Evolutionary conservation across 306 rosid genomes (phyloP).

Genomic region (Cyamopsis tetragonoloba): DNA sequence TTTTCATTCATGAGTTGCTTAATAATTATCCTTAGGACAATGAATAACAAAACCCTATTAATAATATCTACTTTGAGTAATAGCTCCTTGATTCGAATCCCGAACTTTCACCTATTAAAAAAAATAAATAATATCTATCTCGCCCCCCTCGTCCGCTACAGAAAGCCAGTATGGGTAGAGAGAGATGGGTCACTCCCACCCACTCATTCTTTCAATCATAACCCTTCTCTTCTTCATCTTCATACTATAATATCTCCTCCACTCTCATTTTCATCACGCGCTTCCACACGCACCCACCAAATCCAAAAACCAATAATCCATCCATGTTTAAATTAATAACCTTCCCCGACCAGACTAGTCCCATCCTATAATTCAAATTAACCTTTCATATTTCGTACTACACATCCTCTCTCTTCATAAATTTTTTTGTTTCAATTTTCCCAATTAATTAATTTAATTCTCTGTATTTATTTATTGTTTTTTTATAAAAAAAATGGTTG

Average conservation of each 20-base stretch:
- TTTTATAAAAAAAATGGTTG: too few species aligned
- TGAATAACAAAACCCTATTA: too few species aligned
- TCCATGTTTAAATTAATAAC: constrained; percentile 38
- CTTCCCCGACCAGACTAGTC: constrained; percentile 73
- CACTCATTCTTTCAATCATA: constrained; percentile 96
- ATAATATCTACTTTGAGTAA: too few species aligned
- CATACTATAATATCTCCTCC: constrained; percentile 38
- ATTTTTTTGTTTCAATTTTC: neutral
- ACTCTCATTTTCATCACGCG: constrained; percentile 12
- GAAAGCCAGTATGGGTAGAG: constrained; percentile 53
- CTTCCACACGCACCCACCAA: constrained; percentile 30
- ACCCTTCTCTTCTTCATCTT: constrained; percentile 1
- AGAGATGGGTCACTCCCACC: constrained; percentile 68
- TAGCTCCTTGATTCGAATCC: too few species aligned
- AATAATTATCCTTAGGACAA: too few species aligned
- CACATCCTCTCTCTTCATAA: constrained; percentile 34
- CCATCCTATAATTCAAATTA: too few species aligned
- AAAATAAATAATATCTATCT: too few species aligned
- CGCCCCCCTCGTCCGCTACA: constrained; percentile 96
- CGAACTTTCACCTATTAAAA: constrained; percentile 46
- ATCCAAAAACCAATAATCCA: constrained; percentile 44
- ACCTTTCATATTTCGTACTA: constrained; percentile 44
- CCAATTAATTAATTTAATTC: neutral
- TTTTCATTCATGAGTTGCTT: too few species aligned
- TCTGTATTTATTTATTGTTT: too few species aligned